Evolutionary conservation across 441 rosid species (phyloP).

Genomic region (Capsella rubella): DNA sequence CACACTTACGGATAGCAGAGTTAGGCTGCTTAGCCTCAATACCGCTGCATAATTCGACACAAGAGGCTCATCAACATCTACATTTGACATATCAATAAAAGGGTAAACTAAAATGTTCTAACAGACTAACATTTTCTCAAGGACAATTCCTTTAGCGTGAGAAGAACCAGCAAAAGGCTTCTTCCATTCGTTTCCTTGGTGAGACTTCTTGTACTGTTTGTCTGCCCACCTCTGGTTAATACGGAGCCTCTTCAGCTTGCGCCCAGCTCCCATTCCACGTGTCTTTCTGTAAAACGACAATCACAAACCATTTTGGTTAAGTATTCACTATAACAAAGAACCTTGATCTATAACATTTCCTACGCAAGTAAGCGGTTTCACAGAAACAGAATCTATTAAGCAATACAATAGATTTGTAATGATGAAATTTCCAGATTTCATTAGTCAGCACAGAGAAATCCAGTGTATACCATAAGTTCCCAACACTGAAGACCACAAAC

Average conservation of each 20-base stretch:
- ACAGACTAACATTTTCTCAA: conserved; percentile 55
- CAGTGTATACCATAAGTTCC: too few relatives aligned
- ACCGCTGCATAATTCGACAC: conserved; percentile 48
- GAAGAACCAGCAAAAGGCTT: conserved; percentile 69
- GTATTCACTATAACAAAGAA: background rate
- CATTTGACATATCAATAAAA: background rate
- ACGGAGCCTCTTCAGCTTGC: conserved; percentile 55
- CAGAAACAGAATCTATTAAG: background rate
- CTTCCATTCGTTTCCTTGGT: conserved; percentile 64
- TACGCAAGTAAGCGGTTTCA: background rate
- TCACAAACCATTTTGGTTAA: background rate
- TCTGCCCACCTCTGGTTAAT: conserved; percentile 65
- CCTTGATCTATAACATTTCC: background rate
- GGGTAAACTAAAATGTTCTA: background rate
- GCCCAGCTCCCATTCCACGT: conserved; percentile 70
- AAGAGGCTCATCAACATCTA: background rate
- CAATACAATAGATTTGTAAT: background rate
- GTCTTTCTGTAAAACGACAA: conserved; percentile 50
- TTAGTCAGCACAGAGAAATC: too few relatives aligned
- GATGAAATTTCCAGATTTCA: background rate
- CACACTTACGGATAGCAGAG: conserved; percentile 71
- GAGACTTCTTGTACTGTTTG: conserved; percentile 59
- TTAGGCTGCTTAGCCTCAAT: conserved; percentile 72
- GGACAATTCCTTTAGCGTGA: conserved; percentile 68
- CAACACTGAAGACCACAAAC: background rate